These are phyloP conservation scores for Clitocybe nebularis DNA, from an alignment of 1,284 basidiomycete genomes.

Conservation along the genomic window DNA sequence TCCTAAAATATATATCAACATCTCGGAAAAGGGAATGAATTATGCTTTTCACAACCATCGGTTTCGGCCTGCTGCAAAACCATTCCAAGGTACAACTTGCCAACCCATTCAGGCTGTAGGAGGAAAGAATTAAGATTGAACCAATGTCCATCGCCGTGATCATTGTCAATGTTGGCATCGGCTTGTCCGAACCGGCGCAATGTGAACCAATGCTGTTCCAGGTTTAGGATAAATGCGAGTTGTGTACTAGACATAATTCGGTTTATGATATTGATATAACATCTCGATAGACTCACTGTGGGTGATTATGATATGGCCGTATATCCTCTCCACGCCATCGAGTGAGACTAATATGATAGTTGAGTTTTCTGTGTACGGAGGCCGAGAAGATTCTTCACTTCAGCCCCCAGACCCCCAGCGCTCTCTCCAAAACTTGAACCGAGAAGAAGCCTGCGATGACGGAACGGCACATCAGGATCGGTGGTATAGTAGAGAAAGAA, in stretches of 20 bases:
- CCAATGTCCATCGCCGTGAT: constrained; percentile 68
- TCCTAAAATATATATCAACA: constrained; percentile 40
- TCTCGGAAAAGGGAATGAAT: neutral
- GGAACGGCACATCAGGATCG: constrained; percentile 7
- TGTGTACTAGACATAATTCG: constrained; percentile 78
- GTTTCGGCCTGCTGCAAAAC: constrained; percentile 83
- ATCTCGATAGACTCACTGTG: constrained; percentile 72
- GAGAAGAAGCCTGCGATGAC: constrained; percentile 74
- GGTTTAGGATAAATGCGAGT: constrained; percentile 86
- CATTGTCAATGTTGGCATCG: constrained; percentile 33
- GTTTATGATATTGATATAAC: no score
- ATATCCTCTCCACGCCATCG: constrained; percentile 86
- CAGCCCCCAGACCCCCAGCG: constrained; percentile 80
- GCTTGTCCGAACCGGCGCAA: constrained; percentile 76
- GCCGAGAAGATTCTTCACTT: constrained; percentile 41
- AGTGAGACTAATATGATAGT: constrained; percentile 45
- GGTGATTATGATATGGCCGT: constrained; percentile 68
- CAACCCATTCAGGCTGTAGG: constrained; percentile 74
- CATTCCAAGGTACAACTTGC: constrained; percentile 81
- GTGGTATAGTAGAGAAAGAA: neutral
- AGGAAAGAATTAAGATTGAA: constrained; percentile 89
- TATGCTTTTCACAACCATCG: constrained; percentile 50
- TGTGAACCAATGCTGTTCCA: constrained; percentile 86
- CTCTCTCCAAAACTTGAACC: constrained; percentile 76
- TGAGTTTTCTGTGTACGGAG: constrained; percentile 13